Base-by-base conservation (phyloP, 345 rosid species). In the Tarenaya hassleriana region DNA sequence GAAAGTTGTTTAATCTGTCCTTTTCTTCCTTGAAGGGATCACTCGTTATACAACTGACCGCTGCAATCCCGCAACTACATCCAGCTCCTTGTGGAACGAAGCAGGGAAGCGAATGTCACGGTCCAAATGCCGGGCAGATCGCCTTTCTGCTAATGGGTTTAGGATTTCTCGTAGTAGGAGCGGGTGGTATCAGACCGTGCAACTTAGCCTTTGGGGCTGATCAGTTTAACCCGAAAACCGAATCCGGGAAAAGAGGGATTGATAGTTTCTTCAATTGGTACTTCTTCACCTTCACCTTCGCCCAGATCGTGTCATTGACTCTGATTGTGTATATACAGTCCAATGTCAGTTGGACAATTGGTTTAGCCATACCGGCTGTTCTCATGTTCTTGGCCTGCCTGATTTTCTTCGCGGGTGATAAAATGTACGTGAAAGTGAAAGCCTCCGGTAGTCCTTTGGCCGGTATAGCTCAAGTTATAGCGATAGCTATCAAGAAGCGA, bases 261-360 rank as follows among this genome's bases (percentile, higher is more conserved):
- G 73, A 78, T 52, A 86, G 91, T 56, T 86, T 86, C 80, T 80
- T 86, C 71, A 86, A 86, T 62, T 86, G 95, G 95, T 82, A 86
- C 61, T 76, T 82, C 73, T 86, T 76, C 67, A 82, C 85, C 46
- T 86, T 73, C 77, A 86, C 83, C 29, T 82, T 86, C 1, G 91
- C 95, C 7, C 81, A 78, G 63, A 67, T 82, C 78, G 54, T 37
- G n/a, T n/a, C n/a, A n/a, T n/a, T n/a, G n/a, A n/a, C n/a, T n/a
- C n/a, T n/a, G n/a, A n/a, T n/a, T n/a, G 88, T 86, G 16, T 86
- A 86, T 17, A 55, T 82, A 58, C 95, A 86, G 68, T 73, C 86
- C 3, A 82, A 86, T 32, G 71, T 82, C 43, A 86, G 91, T 54
- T 86, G 95, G 95, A 65, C 85, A 3, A 71, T 82, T 16, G 95